A percentile compares a stretch with the other conserved stretches of the same genome.
Evolutionary conservation across 2,329 filamentous ascomycete species (phyloP).

Genomic region (Aspergillus oerlinghausenensis): DNA sequence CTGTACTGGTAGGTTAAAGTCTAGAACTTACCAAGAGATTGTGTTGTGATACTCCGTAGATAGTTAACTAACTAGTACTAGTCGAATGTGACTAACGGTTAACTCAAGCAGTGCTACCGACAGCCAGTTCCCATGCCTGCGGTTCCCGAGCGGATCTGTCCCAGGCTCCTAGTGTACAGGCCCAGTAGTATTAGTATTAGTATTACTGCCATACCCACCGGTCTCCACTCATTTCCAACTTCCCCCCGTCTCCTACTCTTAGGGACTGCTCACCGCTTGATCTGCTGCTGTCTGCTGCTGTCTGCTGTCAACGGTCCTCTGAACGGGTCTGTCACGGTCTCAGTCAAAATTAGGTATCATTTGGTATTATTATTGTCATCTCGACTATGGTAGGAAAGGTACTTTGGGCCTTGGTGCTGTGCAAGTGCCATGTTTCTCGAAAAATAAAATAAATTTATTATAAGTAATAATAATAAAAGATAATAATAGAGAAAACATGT

Average conservation of each 20-base stretch:
- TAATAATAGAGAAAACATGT: neutral
- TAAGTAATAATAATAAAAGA: neutral
- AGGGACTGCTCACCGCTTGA: neutral
- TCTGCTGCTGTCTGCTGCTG: neutral
- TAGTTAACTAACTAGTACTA: too few species aligned
- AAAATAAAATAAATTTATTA: neutral
- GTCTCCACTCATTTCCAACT: neutral
- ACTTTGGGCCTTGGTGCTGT: neutral
- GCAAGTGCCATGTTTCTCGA: neutral
- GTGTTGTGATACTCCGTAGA: too few species aligned
- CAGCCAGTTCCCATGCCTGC: constrained; percentile 4
- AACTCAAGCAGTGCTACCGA: neutral
- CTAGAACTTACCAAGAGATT: too few species aligned
- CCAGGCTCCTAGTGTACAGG: neutral
- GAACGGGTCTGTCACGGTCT: too few species aligned
- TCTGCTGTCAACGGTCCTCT: neutral
- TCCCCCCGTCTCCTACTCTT: neutral
- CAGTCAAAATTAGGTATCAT: too few species aligned
- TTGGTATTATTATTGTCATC: neutral
- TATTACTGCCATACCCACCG: too few species aligned
- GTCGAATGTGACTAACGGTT: neutral
- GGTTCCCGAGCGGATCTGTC: constrained; percentile 4
- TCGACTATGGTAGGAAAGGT: neutral
- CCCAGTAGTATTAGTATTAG: too few species aligned
- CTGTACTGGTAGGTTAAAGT: too few species aligned